Evolutionary conservation across 2,329 filamentous ascomycete species (phyloP).

Genomic region (Thermothelomyces thermophilus): DNA sequence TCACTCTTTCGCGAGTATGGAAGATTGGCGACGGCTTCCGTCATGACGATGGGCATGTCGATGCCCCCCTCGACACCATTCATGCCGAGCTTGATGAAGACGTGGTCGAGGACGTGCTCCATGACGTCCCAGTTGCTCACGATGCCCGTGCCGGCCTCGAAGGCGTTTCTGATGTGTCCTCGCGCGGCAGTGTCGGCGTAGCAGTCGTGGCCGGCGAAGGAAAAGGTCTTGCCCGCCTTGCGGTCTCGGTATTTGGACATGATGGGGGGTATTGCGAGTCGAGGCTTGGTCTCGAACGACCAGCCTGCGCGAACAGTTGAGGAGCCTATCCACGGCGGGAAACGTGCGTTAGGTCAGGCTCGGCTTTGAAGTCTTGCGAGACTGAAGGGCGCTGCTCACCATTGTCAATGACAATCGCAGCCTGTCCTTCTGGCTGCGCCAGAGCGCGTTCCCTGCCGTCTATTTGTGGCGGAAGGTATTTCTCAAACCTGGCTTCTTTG

Average conservation of each 20-base stretch:
- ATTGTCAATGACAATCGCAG: slow-evolving; percentile 96
- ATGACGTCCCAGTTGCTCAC: slow-evolving; percentile 97
- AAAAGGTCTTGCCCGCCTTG: slow-evolving; percentile 85
- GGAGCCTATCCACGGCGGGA: too few species aligned
- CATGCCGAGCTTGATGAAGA: slow-evolving; percentile 88
- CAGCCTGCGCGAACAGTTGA: slow-evolving; percentile 87
- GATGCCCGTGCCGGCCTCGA: slow-evolving; percentile 84
- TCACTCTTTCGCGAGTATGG: slow-evolving; percentile 81
- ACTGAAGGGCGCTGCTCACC: slow-evolving; percentile 46
- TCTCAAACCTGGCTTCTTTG: slow-evolving; percentile 56
- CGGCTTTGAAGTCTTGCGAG: not conserved
- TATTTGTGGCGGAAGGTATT: slow-evolving; percentile 44
- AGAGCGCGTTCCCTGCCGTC: slow-evolving; percentile 68
- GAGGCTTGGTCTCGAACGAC: slow-evolving; percentile 83
- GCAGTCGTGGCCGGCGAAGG: slow-evolving; percentile 86
- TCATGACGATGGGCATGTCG: slow-evolving; percentile 87
- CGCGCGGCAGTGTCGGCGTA: slow-evolving; percentile 90
- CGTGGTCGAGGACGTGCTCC: slow-evolving; percentile 89
- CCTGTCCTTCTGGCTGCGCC: slow-evolving; percentile 45
- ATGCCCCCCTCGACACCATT: slow-evolving; percentile 68
- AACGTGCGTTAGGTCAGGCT: too few species aligned
- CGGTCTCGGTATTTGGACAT: slow-evolving; percentile 94
- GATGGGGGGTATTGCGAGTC: slow-evolving; percentile 75
- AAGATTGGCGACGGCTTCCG: slow-evolving; percentile 87
- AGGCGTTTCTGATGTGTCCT: slow-evolving; percentile 83